phyloP scores from a whole-genome alignment of 768 basidiomycete species.

The Serendipita sp. region DNA sequence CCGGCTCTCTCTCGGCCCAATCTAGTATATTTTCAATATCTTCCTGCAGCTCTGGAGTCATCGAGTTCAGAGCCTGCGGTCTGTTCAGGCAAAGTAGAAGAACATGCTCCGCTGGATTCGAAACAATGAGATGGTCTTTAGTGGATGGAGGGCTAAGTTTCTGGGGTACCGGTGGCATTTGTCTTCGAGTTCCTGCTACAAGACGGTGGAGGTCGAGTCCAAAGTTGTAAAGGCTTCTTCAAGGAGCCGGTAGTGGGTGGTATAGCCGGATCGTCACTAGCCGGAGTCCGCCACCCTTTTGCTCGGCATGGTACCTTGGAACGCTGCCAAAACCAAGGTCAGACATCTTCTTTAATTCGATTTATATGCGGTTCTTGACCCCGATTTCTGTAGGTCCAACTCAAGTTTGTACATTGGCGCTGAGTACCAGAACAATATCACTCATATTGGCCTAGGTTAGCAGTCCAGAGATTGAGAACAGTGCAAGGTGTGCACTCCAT shows the following conservation, averaged over 20 bases:
- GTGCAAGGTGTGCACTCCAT: constrained; percentile 30
- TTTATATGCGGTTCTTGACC: constrained; percentile 4
- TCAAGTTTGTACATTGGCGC: constrained; percentile 12
- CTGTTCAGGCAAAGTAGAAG: constrained; percentile 48
- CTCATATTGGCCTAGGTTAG: constrained; percentile 34
- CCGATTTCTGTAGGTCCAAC: constrained; percentile 34
- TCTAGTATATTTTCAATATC: constrained; percentile 39
- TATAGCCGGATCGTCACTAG: neutral
- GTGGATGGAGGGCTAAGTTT: neutral
- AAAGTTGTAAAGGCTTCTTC: neutral
- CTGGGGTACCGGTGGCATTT: neutral
- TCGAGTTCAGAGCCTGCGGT: constrained; percentile 55
- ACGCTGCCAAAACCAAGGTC: constrained; percentile 46
- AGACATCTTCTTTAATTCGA: constrained; percentile 3
- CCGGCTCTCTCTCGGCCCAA: constrained; percentile 61
- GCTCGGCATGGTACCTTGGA: constrained; percentile 37
- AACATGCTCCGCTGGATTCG: constrained; percentile 31
- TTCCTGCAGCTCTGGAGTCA: constrained; percentile 40
- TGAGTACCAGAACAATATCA: constrained; percentile 26
- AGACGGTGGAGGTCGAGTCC: no score
- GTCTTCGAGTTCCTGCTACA: no score
- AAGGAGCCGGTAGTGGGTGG: neutral
- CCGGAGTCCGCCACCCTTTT: neutral
- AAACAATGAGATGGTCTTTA: constrained; percentile 13
- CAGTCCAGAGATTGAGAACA: constrained; percentile 70